These are phyloP conservation scores for Penicillium canescens DNA, from an alignment of 495 filamentous ascomycete species.

Conservation along the genomic window DNA sequence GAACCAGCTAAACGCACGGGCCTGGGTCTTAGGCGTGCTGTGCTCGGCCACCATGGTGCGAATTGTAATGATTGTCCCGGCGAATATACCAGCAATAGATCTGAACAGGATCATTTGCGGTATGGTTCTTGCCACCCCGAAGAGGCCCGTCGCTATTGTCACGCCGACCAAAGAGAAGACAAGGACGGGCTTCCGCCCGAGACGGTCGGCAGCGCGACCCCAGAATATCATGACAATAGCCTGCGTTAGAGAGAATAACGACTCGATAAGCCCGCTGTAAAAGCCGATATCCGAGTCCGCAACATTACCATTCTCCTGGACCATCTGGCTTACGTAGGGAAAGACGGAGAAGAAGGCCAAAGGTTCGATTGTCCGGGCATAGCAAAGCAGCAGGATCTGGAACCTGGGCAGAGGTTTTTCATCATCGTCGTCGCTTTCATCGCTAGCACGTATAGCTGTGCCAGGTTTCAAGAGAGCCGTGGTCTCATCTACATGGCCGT, in stretches of 20 bases:
- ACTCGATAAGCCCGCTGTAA: constrained; percentile 72
- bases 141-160: constrained; percentile 54
- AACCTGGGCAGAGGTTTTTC: constrained; percentile 51
- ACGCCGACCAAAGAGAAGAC: constrained; percentile 62
- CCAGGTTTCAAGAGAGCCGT: constrained; percentile 19
- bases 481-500: constrained; percentile 18
- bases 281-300: constrained; percentile 65
- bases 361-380: constrained; percentile 66
- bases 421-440: background rate
- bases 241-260: constrained; percentile 68
- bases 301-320: constrained; percentile 57
- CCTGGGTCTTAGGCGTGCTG: constrained; percentile 64
- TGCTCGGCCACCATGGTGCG: constrained; percentile 72
- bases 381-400: constrained; percentile 68
- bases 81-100: constrained; percentile 67
- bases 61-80: constrained; percentile 67
- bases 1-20: constrained; percentile 70
- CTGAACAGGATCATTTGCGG: constrained; percentile 68
- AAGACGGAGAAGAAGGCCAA: constrained; percentile 75
- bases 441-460: background rate
- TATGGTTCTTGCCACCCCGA: constrained; percentile 60
- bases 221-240: constrained; percentile 59
- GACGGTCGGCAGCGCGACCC: constrained; percentile 63
- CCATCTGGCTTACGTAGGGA: constrained; percentile 74
- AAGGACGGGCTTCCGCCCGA: constrained; percentile 68